phyloP scores from a whole-genome alignment of 2,329 filamentous ascomycete species.

The Trichoderma aggressivum region DNA sequence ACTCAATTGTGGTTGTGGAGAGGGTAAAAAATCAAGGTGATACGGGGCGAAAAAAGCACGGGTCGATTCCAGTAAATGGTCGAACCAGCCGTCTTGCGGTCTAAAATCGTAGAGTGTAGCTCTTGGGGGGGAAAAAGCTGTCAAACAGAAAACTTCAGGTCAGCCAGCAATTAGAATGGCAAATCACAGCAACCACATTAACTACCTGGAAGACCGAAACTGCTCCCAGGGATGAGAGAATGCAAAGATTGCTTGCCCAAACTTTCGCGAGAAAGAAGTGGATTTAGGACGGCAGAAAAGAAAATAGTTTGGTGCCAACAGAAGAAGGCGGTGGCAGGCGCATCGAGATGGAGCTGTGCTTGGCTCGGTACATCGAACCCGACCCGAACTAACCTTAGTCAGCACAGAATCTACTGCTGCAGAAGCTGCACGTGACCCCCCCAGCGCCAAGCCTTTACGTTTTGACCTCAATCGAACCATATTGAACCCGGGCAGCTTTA shows the following conservation, averaged over 20 bases:
- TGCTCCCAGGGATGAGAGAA: not conserved
- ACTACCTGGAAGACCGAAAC: not conserved
- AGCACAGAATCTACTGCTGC: not conserved
- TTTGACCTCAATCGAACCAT: slow-evolving; percentile 33
- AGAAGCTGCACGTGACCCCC: slow-evolving; percentile 22
- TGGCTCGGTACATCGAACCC: not conserved
- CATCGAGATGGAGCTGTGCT: slow-evolving; percentile 7
- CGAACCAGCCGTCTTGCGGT: not conserved
- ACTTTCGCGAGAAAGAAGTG: slow-evolving; percentile 14
- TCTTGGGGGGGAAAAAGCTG: not conserved
- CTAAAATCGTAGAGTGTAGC: not conserved
- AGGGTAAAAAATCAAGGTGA: not conserved
- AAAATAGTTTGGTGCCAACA: slow-evolving; percentile 20
- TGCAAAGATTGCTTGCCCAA: slow-evolving; percentile 17
- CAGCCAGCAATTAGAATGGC: not conserved
- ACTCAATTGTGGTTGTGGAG: not conserved
- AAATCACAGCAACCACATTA: not conserved
- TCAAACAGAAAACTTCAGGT: not conserved
- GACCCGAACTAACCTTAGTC: not conserved
- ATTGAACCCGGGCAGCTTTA: slow-evolving; percentile 30
- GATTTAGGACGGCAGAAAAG: slow-evolving; percentile 27
- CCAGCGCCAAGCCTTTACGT: slow-evolving; percentile 27
- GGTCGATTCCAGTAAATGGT: not conserved
- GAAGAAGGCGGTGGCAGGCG: slow-evolving; percentile 28
- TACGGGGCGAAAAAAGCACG: not conserved